phyloP scores from a whole-genome alignment of 2,329 filamentous ascomycete species.

The Claviceps sp. region DNA sequence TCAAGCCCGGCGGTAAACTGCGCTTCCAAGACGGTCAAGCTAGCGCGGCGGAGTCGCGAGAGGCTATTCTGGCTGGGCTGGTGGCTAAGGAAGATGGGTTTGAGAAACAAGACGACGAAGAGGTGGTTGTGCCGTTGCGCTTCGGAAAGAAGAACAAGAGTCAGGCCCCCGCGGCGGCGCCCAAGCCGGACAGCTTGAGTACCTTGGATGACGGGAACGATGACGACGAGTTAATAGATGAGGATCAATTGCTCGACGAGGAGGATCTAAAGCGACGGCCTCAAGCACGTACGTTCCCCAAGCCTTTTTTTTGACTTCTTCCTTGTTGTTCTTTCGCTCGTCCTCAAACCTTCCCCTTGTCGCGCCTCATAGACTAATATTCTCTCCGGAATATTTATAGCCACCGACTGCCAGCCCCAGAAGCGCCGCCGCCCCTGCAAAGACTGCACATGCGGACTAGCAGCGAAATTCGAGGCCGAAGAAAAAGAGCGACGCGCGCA shows the following conservation, averaged over 20 bases:
- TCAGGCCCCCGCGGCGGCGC: conserved; percentile 7
- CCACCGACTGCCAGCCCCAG: conserved; percentile 77
- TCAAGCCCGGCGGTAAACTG: conserved; percentile 57
- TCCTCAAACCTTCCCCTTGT: background rate
- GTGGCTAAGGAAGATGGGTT: conserved; percentile 52
- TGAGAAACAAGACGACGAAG: conserved; percentile 54
- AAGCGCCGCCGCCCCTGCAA: conserved; percentile 92
- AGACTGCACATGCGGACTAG: conserved; percentile 91
- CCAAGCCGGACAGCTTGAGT: conserved; percentile 40
- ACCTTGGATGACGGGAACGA: conserved; percentile 46
- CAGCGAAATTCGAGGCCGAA: conserved; percentile 74
- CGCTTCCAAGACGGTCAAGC: conserved; percentile 55
- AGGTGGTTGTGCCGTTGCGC: conserved; percentile 42
- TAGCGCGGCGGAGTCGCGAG: conserved; percentile 40
- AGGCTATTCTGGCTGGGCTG: conserved; percentile 75
- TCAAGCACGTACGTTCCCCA: conserved; percentile 57
- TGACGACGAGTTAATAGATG: conserved; percentile 73
- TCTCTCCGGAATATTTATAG: conserved; percentile 23
- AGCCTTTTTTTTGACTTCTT: background rate
- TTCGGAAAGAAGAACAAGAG: conserved; percentile 24
- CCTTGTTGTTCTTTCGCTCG: background rate
- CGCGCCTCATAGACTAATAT: background rate
- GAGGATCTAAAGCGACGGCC: conserved; percentile 70
- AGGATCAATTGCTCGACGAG: conserved; percentile 74
- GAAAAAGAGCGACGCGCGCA: conserved; percentile 59